phyloP scores from a whole-genome alignment of 495 filamentous ascomycete species.

The Aspergillus nidulans region DNA sequence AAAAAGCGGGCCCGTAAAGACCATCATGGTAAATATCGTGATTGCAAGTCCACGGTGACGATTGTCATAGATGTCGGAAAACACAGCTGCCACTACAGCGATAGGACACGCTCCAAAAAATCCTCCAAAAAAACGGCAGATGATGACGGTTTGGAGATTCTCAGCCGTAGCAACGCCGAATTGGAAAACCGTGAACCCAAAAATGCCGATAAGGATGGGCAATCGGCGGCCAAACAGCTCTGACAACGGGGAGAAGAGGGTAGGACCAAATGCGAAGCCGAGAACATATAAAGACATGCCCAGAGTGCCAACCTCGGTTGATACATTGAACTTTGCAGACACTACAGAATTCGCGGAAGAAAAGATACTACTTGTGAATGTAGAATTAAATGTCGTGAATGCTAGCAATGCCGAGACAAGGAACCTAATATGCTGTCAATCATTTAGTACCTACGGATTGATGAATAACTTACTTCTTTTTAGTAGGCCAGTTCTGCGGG shows the following conservation, averaged over 20 bases:
- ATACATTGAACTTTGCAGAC: slow-evolving; percentile 47
- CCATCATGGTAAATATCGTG: slow-evolving; percentile 77
- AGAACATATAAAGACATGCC: slow-evolving; percentile 57
- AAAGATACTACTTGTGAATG: slow-evolving; percentile 61
- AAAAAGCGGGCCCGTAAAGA: slow-evolving; percentile 76
- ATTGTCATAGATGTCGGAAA: slow-evolving; percentile 85
- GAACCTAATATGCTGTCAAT: slow-evolving; percentile 36
- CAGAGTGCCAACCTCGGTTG: slow-evolving; percentile 50
- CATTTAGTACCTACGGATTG: background rate
- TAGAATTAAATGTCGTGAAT: slow-evolving; percentile 68
- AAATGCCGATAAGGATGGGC: slow-evolving; percentile 68
- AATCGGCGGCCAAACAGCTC: slow-evolving; percentile 57
- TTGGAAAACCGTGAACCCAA: slow-evolving; percentile 75
- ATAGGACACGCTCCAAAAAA: slow-evolving; percentile 71
- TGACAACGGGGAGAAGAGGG: slow-evolving; percentile 62
- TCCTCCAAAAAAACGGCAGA: slow-evolving; percentile 81
- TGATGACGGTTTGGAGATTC: slow-evolving; percentile 76
- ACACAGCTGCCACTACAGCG: slow-evolving; percentile 80
- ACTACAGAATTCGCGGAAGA: slow-evolving; percentile 48
- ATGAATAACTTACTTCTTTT: slow-evolving; percentile 58
- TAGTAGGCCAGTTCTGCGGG: slow-evolving; percentile 77
- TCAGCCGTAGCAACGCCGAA: slow-evolving; percentile 68
- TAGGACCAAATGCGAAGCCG: slow-evolving; percentile 57
- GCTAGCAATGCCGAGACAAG: slow-evolving; percentile 68
- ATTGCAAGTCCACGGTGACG: slow-evolving; percentile 69